These are phyloP conservation scores for Acmispon strigosus DNA, from an alignment of 306 rosid genomes.

Conservation along the genomic window DNA sequence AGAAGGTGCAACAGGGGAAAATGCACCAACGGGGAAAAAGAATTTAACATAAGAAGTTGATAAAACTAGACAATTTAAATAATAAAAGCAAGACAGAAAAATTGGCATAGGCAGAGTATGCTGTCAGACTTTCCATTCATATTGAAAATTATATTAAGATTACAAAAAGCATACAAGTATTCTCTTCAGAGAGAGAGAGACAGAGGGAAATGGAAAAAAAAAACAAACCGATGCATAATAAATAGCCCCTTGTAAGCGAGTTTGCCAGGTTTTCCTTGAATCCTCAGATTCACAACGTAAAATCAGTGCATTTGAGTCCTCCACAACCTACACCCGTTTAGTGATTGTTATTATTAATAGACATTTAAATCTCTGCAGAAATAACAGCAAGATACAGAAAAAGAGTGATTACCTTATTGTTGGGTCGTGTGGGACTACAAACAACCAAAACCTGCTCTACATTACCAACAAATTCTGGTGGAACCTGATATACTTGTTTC, in stretches of 20 bases:
- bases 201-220: background rate
- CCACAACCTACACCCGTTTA: constrained; percentile 62
- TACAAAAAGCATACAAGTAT: background rate
- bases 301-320: constrained; percentile 78
- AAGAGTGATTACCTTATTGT: constrained; percentile 47
- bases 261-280: constrained; percentile 73
- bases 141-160: background rate
- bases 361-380: background rate
- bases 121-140: background rate
- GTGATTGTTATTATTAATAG: background rate
- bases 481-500: constrained; percentile 67
- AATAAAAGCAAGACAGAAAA: background rate
- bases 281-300: constrained; percentile 74
- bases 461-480: constrained; percentile 65
- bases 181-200: background rate
- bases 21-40: background rate
- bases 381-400: constrained; percentile 13
- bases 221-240: constrained; percentile 76
- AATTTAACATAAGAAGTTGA: background rate
- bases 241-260: constrained; percentile 80
- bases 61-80: constrained; percentile 6
- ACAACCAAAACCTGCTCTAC: constrained; percentile 76
- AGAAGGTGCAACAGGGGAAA: background rate
- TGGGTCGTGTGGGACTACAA: constrained; percentile 45
- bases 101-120: background rate